Base-by-base conservation (phyloP, 148 eudicot genomes). In the Cornus kousa region DNA sequence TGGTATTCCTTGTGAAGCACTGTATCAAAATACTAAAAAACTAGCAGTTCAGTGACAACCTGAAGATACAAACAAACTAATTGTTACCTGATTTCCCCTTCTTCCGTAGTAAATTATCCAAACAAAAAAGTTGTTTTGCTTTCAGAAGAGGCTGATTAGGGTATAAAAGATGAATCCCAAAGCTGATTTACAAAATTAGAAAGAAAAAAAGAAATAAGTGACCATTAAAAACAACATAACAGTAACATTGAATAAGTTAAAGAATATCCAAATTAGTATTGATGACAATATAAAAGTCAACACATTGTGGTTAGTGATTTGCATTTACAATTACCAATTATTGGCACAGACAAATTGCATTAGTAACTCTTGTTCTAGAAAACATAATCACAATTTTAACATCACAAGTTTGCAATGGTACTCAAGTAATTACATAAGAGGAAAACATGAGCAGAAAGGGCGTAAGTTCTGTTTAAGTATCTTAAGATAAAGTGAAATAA, bases 111-210 rank as follows among this genome's bases (percentile, higher is more conserved):
- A 94, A 86, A 90, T 97, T 97, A 74, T 78, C 93, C 84, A 90
- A 78, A 83, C 78, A 79, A 84, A 94, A 94, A 32, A 97, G 97
- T 80, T 94, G 98, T 81, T 97, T 97, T 40, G 87, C 99, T 88
- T 83, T 88, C 76, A 97, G 80, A 75, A 97, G 90, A 77, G 97
- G 97, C 67, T 97, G 99, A 55, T 86, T 82, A 50, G 98, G 97
- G 86, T 91, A 81, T 46, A 55, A 77, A 67, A 94, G 90, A 68
- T 83, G 84, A 84, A 89, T 82, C 57, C 68, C 76, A 81, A 80
- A 87, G 87, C 99, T 95, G 85, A 67, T 77, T 48, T 13, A 68
- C 43, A 57, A 43, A 70, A 59, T 22, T 11, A 67, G 32, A 39
- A 67, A 60, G 65, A 39, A 40, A 35, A 13, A 48, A 35, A 35